phyloP scores from a whole-genome alignment of 495 filamentous ascomycete genomes.

The Friedmanniomyces endolithicus region DNA sequence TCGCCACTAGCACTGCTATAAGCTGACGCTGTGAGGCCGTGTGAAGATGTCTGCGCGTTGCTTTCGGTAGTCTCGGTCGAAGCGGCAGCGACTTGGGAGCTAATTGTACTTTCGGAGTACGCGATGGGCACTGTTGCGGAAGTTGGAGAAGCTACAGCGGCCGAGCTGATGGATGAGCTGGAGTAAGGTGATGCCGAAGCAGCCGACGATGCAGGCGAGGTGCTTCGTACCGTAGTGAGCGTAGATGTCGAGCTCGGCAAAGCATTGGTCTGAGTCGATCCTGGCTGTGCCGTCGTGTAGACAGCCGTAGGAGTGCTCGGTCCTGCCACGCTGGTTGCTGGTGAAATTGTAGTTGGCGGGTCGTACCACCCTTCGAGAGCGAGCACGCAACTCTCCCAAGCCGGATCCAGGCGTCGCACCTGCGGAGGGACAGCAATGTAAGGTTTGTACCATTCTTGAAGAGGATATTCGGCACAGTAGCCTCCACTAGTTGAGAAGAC shows the following conservation, averaged over 20 bases:
- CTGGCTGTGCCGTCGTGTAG: background rate
- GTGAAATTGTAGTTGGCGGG: background rate
- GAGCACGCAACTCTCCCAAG: background rate
- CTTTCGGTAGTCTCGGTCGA: background rate
- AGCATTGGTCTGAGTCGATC: background rate
- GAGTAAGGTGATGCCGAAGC: background rate
- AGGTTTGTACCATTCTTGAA: conserved; percentile 3
- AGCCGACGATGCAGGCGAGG: background rate
- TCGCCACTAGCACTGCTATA: background rate
- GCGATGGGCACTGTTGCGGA: background rate
- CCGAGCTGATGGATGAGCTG: too few relatives aligned
- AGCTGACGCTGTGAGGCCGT: background rate
- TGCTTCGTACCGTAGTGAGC: background rate
- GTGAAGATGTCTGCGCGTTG: background rate
- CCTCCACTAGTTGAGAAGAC: background rate
- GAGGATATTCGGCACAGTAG: background rate
- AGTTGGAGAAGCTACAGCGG: background rate
- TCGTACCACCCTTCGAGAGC: conserved; percentile 8
- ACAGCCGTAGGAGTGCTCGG: background rate
- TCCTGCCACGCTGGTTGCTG: background rate
- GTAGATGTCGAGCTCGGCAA: background rate
- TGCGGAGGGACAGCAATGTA: conserved; percentile 3
- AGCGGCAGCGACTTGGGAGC: background rate
- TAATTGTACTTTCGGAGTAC: background rate
- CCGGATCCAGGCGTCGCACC: conserved; percentile 1